Percentiles rank a stretch among this genome's conserved stretches.
Evolutionary conservation across 768 basidiomycete genomes (phyloP).

Genomic region (Mycena galopus): DNA sequence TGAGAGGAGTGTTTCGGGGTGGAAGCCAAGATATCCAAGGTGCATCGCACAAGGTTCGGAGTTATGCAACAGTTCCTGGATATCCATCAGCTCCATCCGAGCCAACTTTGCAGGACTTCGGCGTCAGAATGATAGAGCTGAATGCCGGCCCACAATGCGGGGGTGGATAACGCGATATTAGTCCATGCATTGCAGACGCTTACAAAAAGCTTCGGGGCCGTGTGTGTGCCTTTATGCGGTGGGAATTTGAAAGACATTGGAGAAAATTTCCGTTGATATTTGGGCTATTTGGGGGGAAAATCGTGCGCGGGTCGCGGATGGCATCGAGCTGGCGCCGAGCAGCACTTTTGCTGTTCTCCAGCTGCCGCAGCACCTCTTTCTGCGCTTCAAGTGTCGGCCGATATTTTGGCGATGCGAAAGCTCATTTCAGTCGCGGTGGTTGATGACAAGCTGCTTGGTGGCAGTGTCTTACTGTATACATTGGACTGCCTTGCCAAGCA

Average conservation of each 20-base stretch:
- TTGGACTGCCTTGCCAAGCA: neutral
- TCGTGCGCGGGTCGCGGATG: neutral
- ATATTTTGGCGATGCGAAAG: neutral
- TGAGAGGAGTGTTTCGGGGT: neutral
- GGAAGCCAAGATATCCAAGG: neutral
- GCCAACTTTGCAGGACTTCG: neutral
- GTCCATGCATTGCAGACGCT: constrained; percentile 3
- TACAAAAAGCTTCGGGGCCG: too few relatives aligned
- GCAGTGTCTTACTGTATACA: too few relatives aligned
- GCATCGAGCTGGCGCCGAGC: constrained; percentile 4
- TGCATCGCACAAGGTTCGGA: neutral
- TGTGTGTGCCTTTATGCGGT: too few relatives aligned
- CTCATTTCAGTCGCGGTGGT: too few relatives aligned
- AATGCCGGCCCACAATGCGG: neutral
- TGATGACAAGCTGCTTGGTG: too few relatives aligned
- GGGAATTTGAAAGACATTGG: neutral
- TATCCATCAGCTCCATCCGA: neutral
- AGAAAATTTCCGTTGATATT: constrained; percentile 11
- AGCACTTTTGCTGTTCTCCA: neutral
- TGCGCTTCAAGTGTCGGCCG: constrained; percentile 5
- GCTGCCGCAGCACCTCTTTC: constrained; percentile 12
- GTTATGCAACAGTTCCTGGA: neutral
- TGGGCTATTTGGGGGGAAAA: constrained; percentile 8
- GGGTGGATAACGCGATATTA: neutral
- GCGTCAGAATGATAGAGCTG: neutral